phyloP scores from a whole-genome alignment of 2,329 filamentous ascomycete species.

The Pseudogymnoascus verrucosus region DNA sequence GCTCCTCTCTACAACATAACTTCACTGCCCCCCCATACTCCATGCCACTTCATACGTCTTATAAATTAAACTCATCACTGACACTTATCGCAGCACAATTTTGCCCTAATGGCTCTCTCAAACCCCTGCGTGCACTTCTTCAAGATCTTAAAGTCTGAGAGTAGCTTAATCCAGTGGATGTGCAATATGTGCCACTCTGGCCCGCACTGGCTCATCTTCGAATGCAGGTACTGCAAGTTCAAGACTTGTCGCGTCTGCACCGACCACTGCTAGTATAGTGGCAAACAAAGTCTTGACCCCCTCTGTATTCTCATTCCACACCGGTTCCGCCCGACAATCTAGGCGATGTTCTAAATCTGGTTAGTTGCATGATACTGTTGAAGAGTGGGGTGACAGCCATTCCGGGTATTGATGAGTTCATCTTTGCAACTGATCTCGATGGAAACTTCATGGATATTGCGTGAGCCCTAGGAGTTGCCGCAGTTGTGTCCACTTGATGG shows the following conservation, averaged over 20 bases:
- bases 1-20: background rate
- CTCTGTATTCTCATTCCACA: no score
- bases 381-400: no score
- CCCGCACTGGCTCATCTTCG: conserved; percentile 60
- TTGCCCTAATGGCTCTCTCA: conserved; percentile 41
- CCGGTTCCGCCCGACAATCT: no score
- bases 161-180: conserved; percentile 55
- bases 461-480: no score
- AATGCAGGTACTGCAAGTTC: conserved; percentile 61
- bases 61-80: background rate
- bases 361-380: no score
- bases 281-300: no score
- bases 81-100: background rate
- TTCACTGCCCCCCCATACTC: background rate
- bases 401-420: no score
- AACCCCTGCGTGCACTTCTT: conserved; percentile 54
- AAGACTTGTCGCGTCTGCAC: conserved; percentile 53
- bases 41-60: no score
- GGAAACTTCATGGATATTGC: no score
- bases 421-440: no score
- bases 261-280: conserved; percentile 13
- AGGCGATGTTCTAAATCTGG: no score
- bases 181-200: conserved; percentile 58
- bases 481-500: no score
- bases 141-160: conserved; percentile 59